phyloP scores from a whole-genome alignment of 75 land plant species.

The Azolla pinnata region DNA sequence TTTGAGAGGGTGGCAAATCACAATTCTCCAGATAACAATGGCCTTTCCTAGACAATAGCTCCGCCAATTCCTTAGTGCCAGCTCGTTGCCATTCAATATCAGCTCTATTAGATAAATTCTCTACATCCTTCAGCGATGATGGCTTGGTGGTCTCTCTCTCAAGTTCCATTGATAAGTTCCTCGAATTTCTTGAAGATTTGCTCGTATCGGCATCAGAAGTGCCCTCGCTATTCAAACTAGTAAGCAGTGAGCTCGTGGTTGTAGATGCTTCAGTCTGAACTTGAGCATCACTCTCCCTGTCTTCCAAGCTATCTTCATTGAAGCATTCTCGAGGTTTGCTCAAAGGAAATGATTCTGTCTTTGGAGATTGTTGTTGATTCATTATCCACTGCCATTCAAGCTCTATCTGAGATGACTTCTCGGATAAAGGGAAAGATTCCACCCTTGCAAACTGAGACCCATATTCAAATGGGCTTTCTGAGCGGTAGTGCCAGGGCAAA shows the following conservation, averaged over 20 bases:
- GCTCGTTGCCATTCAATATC: slow-evolving; percentile 70
- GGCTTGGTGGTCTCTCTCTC: too few relatives aligned
- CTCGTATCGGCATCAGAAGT: slow-evolving; percentile 1
- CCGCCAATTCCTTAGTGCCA: slow-evolving; percentile 72
- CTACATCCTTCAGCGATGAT: background rate
- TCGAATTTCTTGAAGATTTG: background rate
- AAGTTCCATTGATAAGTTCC: background rate
- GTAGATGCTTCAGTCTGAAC: background rate
- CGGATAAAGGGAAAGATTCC: background rate
- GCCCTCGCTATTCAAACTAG: background rate
- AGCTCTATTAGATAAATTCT: slow-evolving; percentile 10
- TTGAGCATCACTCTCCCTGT: background rate
- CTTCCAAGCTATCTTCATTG: background rate
- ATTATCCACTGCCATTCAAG: slow-evolving; percentile 2
- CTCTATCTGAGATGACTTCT: background rate
- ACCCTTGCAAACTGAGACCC: background rate
- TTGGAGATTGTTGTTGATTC: background rate
- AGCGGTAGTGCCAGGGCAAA: background rate
- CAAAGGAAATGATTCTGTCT: background rate
- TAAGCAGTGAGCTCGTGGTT: background rate
- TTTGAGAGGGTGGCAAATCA: slow-evolving; percentile 74
- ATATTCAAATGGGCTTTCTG: background rate
- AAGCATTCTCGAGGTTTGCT: background rate
- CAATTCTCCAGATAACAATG: slow-evolving; percentile 61
- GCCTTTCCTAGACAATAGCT: slow-evolving; percentile 60